Conservation (phyloP, 2,329 filamentous ascomycete genomes). For the Aspergillus hiratsukae region DNA sequence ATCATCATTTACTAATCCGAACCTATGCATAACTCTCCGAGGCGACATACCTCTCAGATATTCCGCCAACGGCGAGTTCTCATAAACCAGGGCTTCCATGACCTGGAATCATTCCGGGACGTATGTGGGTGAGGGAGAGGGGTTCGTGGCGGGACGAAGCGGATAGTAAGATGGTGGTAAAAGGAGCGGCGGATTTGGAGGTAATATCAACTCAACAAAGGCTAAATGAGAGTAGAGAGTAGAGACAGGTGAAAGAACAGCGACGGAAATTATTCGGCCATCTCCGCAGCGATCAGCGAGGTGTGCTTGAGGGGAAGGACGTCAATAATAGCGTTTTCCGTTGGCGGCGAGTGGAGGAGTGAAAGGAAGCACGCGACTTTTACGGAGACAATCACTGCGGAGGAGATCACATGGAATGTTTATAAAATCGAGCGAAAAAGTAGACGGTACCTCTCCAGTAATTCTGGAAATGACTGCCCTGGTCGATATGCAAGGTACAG, state of each 20-base stretch:
- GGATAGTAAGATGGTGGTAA: constrained; percentile 2
- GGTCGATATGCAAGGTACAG: not conserved
- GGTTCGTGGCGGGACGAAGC: constrained; percentile 4
- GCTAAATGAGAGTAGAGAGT: not conserved
- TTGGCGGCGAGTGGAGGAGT: not conserved
- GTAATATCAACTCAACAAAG: not conserved
- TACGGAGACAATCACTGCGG: not conserved
- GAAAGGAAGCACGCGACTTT: not conserved
- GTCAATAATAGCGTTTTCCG: not conserved
- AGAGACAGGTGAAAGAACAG: not conserved
- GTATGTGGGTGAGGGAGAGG: constrained; percentile 1
- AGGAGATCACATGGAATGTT: not conserved
- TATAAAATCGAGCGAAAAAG: not conserved
- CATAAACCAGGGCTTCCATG: constrained; percentile 86
- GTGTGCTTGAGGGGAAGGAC: not conserved
- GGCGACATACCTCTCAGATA: constrained; percentile 73
- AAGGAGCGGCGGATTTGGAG: not conserved
- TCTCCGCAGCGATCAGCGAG: constrained; percentile 9
- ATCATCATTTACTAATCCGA: not conserved
- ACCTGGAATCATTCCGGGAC: constrained; percentile 30
- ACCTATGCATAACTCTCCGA: not conserved
- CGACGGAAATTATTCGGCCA: constrained; percentile 8
- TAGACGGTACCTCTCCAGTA: not conserved
- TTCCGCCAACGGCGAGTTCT: constrained; percentile 81
- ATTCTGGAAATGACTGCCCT: not conserved